A percentile compares a stretch with the other conserved stretches of the same genome.
These are phyloP conservation scores for Gleditsia sinensis DNA, from an alignment of 306 rosid genomes.

Conservation along the genomic window DNA sequence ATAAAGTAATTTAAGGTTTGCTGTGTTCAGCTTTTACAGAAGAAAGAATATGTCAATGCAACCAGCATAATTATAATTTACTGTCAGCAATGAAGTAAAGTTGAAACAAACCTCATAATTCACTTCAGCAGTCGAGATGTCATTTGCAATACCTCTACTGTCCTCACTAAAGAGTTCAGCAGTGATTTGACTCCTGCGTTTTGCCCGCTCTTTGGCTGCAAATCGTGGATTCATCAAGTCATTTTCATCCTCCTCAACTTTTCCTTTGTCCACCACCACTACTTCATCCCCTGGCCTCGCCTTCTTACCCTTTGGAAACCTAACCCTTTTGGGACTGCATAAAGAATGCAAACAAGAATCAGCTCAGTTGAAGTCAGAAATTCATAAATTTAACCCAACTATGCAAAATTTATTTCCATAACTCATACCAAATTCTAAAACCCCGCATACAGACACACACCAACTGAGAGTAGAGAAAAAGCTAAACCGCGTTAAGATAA, in stretches of 20 bases:
- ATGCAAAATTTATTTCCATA: neutral
- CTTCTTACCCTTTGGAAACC: conserved; percentile 95
- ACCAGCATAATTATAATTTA: neutral
- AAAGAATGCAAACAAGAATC: neutral
- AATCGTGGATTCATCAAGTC: conserved; percentile 45
- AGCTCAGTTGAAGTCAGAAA: neutral
- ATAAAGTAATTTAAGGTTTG: neutral
- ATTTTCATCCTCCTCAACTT: conserved; percentile 32
- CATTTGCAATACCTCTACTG: conserved; percentile 42
- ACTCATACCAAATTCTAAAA: conserved; percentile 8
- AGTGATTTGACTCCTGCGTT: conserved; percentile 57
- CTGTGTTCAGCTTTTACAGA: neutral
- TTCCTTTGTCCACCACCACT: conserved; percentile 35
- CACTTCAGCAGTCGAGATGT: conserved; percentile 61
- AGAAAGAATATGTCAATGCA: neutral
- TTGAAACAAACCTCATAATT: conserved; percentile 55
- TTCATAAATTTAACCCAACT: conserved; percentile 16
- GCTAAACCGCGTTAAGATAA: neutral
- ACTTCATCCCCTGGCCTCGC: conserved; percentile 57
- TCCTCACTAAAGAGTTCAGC: conserved; percentile 58
- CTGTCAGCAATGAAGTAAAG: conserved; percentile 4
- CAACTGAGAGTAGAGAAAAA: neutral
- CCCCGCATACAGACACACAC: neutral
- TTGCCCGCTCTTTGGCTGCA: conserved; percentile 76
- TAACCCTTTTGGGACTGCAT: conserved; percentile 58